Percentiles rank a stretch among this genome's conserved stretches.
phyloP scores from a whole-genome alignment of 192 early-diverging fungal species.

The Umbelopsis isabellina region DNA sequence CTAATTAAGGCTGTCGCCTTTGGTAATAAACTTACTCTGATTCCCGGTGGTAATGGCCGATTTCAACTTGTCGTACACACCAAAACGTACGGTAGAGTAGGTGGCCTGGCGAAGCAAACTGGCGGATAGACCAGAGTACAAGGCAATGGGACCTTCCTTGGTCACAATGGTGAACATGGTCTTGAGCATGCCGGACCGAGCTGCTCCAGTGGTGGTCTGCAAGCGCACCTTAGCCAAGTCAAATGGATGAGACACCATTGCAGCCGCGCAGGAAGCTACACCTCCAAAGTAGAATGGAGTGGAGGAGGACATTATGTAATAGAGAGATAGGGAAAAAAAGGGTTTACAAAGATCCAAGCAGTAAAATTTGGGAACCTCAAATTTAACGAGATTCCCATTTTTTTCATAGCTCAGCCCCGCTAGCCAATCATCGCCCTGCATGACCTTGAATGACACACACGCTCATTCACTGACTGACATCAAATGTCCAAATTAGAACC shows the following conservation, averaged over 20 bases:
- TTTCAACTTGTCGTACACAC: constrained; percentile 75
- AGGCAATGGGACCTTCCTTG: constrained; percentile 65
- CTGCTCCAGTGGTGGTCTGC: constrained; percentile 77
- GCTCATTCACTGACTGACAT: background rate
- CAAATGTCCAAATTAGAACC: too few relatives aligned
- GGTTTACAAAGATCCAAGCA: background rate
- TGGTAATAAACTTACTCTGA: constrained; percentile 7
- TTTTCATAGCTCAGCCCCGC: constrained; percentile 7
- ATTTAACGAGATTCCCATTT: background rate
- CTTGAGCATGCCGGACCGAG: constrained; percentile 62
- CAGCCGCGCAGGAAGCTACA: constrained; percentile 59
- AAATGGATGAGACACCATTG: constrained; percentile 77
- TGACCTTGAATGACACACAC: constrained; percentile 21
- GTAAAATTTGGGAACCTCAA: too few relatives aligned
- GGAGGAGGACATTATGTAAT: constrained; percentile 8
- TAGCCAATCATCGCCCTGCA: background rate
- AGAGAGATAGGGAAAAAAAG: background rate
- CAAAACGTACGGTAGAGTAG: constrained; percentile 81
- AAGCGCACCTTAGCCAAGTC: constrained; percentile 91
- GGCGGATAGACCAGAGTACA: constrained; percentile 76
- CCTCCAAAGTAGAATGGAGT: constrained; percentile 44
- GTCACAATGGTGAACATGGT: constrained; percentile 74
- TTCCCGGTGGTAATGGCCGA: constrained; percentile 49
- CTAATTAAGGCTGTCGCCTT: background rate
- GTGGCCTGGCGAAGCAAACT: constrained; percentile 77